Evolutionary conservation across 1,284 basidiomycete genomes (phyloP).

Genomic region (Wallemia mellicola): DNA sequence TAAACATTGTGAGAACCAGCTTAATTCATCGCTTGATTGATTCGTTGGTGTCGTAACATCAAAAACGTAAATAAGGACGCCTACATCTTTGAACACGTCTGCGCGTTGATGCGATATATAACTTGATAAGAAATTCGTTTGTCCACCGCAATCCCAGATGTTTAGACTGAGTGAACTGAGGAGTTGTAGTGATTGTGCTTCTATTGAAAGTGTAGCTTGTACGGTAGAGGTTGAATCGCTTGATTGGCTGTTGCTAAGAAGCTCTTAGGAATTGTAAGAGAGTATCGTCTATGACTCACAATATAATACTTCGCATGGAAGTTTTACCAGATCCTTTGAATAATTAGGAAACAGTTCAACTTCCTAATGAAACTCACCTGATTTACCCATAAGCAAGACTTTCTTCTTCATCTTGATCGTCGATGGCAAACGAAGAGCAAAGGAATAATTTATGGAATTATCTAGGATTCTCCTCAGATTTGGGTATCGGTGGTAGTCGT

Average conservation of each 20-base stretch:
- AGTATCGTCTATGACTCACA: slow-evolving; percentile 22
- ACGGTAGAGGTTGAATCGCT: slow-evolving; percentile 69
- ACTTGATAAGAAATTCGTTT: slow-evolving; percentile 89
- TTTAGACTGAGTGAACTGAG: slow-evolving; percentile 76
- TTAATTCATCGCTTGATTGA: slow-evolving; percentile 32
- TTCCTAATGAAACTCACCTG: slow-evolving; percentile 22
- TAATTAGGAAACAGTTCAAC: slow-evolving; percentile 34
- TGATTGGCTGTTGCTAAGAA: slow-evolving; percentile 56
- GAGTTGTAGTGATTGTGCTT: slow-evolving; percentile 89
- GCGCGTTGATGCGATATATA: slow-evolving; percentile 68
- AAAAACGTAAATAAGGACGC: slow-evolving; percentile 92
- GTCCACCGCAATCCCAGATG: slow-evolving; percentile 94
- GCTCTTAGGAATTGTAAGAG: neutral
- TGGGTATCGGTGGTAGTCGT: neutral
- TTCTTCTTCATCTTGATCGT: slow-evolving; percentile 4
- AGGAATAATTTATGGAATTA: neutral
- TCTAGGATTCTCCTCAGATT: neutral
- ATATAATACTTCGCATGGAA: slow-evolving; percentile 95
- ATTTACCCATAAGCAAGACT: slow-evolving; percentile 79
- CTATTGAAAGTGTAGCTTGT: slow-evolving; percentile 89
- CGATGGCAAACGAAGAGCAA: neutral
- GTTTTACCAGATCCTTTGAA: slow-evolving; percentile 30
- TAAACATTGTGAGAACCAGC: slow-evolving; percentile 63
- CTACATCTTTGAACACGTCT: slow-evolving; percentile 82
- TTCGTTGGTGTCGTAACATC: slow-evolving; percentile 31